A percentile compares a stretch with the other conserved stretches of the same genome.
phyloP scores from a whole-genome alignment of 2,329 filamentous ascomycete species.

The Cryphonectria carpinicola region DNA sequence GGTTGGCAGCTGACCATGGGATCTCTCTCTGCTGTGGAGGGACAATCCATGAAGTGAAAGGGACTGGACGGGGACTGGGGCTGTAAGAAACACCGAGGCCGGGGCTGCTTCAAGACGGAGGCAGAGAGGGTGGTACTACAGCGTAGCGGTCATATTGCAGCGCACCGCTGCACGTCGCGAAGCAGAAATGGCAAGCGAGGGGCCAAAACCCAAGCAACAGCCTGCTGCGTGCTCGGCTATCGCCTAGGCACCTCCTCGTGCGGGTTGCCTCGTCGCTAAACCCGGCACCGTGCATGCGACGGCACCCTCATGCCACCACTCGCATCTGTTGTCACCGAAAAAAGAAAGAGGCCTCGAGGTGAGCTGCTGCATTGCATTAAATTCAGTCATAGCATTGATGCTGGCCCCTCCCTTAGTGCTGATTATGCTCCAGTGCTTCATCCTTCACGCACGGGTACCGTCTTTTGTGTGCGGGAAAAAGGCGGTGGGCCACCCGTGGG shows the following conservation, averaged over 20 bases:
- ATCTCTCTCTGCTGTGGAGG: slow-evolving; percentile 16
- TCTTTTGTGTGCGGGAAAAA: slow-evolving; percentile 9
- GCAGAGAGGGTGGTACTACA: background rate
- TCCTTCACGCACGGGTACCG: background rate
- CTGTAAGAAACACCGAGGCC: slow-evolving; percentile 2
- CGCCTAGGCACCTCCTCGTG: background rate
- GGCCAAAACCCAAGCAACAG: slow-evolving; percentile 1
- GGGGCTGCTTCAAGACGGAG: background rate
- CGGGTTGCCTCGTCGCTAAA: background rate
- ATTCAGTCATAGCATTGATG: slow-evolving; percentile 9
- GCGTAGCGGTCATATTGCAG: background rate
- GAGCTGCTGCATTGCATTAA: slow-evolving; percentile 3
- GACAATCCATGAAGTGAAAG: slow-evolving; percentile 23
- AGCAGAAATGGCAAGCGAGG: slow-evolving; percentile 4
- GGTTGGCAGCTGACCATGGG: slow-evolving; percentile 25
- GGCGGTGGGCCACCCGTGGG: slow-evolving; percentile 23
- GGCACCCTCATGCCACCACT: background rate
- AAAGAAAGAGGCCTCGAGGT: background rate
- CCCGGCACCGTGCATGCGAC: background rate
- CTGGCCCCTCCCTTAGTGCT: background rate
- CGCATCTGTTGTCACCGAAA: background rate
- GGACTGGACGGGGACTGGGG: slow-evolving; percentile 15
- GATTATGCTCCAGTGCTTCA: slow-evolving; percentile 2
- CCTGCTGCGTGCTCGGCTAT: slow-evolving; percentile 7
- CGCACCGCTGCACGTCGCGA: slow-evolving; percentile 4